Evolutionary conservation across 805 yeast genomes (phyloP), one percentile per base, ranked within the genome.

Genomic region (Wickerhamomyces tratensis): DNA sequence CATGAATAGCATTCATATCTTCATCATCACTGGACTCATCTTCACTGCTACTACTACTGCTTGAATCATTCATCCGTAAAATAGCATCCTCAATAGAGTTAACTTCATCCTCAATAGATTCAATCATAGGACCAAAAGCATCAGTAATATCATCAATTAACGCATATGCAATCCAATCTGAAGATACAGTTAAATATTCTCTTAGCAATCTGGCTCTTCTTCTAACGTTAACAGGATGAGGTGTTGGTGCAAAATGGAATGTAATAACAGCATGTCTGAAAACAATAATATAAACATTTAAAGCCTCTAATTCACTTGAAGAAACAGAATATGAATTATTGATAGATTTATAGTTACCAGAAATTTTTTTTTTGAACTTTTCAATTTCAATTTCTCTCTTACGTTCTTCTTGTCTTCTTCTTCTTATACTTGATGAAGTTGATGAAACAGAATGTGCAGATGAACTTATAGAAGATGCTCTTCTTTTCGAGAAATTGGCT

Each of bases 131-230:
- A 1, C 95, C 98, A 68, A 86, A 93, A 0, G 95, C 95, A 68
- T 93, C 98, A 0, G 97, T 91, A 49, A 93, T 86, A 59, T 93
- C 98, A 66, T 93, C 98, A 52, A 93, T 86, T 48, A 93, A 65
- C 0, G 98, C 98, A 63, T 93, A 93, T 2, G 96, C 91, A 38
- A 93, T 82, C 98, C 98, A 93, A 61, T 93, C 98, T 0, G 97
- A 79, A 3, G 91, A 77, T 6, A 93, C 95, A 3, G 86, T 86
- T 47, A 93, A 67, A 56, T 89, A 91, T 59, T 93, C 98, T 47
- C 82, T 72, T 48, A 91, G 69, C 48, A 93, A 65, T 44, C 98
- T 71, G 0, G 95, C 95, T 59, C 98, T 77, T 59, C 98, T 74
- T 51, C 98, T 76, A 31, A 93, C 98, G 56, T 93, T 93, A 39